Evolutionary conservation across 2,329 filamentous ascomycete genomes (phyloP).

Genomic region (Sporothrix curviconia): DNA sequence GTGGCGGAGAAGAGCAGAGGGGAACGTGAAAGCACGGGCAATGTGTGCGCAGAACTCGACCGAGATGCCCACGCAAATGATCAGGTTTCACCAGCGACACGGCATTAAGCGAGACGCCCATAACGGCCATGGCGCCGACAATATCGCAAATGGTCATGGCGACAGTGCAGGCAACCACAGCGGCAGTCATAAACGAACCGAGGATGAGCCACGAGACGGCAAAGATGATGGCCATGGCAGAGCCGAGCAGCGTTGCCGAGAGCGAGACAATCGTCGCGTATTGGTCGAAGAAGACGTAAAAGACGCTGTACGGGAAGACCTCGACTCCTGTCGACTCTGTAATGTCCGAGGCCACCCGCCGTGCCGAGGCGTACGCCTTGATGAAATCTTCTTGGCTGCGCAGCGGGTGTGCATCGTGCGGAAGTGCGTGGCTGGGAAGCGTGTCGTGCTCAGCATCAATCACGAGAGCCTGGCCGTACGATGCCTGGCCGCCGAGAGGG

Average conservation of each 20-base stretch:
- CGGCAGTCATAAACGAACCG: constrained; percentile 73
- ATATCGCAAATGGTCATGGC: constrained; percentile 93
- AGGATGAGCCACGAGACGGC: constrained; percentile 71
- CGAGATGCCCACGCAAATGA: constrained; percentile 93
- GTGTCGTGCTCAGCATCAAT: constrained; percentile 61
- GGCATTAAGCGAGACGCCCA: constrained; percentile 84
- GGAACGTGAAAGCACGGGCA: constrained; percentile 92
- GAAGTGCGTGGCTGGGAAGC: constrained; percentile 82
- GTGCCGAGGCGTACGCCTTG: constrained; percentile 77
- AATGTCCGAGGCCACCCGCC: constrained; percentile 77
- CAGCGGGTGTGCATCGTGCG: constrained; percentile 82
- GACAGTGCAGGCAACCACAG: constrained; percentile 79
- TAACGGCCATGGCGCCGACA: constrained; percentile 87
- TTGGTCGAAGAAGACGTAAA: constrained; percentile 99
- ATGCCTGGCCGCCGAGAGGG: constrained; percentile 78
- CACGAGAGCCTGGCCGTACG: constrained; percentile 79
- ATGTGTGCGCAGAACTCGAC: constrained; percentile 98
- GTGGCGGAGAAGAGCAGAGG: constrained; percentile 74
- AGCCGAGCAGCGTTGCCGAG: constrained; percentile 71
- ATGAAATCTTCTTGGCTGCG: constrained; percentile 91
- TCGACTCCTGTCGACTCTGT: constrained; percentile 64
- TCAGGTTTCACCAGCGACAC: constrained; percentile 91
- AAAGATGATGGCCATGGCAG: constrained; percentile 80
- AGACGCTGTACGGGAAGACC: constrained; percentile 93
- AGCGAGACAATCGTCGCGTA: constrained; percentile 79